Evolutionary conservation across 2,329 filamentous ascomycete genomes (phyloP).

Genomic region (Colletotrichum chlorophyti): DNA sequence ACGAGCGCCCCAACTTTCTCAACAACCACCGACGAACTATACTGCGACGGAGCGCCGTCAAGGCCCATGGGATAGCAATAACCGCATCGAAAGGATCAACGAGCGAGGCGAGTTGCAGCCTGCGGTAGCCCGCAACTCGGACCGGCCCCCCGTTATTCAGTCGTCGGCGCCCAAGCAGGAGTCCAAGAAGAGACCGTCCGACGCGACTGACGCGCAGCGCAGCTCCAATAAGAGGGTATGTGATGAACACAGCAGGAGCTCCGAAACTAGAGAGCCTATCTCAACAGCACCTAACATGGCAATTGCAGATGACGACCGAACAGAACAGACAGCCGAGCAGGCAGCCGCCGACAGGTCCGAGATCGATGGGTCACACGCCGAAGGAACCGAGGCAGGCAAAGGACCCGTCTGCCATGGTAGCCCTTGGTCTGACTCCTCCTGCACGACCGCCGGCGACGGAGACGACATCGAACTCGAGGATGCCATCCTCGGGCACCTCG

Average conservation of each 20-base stretch:
- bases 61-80: conserved; percentile 3
- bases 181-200: conserved; percentile 51
- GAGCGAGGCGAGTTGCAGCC: conserved; percentile 36
- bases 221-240: conserved; percentile 51
- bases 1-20: not conserved
- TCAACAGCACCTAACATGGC: conserved; percentile 6
- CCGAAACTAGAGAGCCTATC: not conserved
- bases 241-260: conserved; percentile 25
- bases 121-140: conserved; percentile 7
- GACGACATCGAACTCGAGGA: conserved; percentile 22
- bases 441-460: conserved; percentile 45
- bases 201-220: conserved; percentile 43
- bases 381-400: conserved; percentile 36
- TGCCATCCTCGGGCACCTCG: conserved; percentile 2
- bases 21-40: not conserved
- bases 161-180: conserved; percentile 35
- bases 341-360: conserved; percentile 30
- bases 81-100: conserved; percentile 36
- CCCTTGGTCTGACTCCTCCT: conserved; percentile 55
- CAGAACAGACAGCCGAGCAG: conserved; percentile 20
- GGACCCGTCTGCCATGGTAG: conserved; percentile 60
- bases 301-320: conserved; percentile 23
- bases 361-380: conserved; percentile 6
- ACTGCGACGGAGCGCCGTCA: conserved; percentile 1
- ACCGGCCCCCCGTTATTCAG: conserved; percentile 46